phyloP scores from a whole-genome alignment of 2,329 filamentous ascomycete species.

The Cryphonectria nitschkei region DNA sequence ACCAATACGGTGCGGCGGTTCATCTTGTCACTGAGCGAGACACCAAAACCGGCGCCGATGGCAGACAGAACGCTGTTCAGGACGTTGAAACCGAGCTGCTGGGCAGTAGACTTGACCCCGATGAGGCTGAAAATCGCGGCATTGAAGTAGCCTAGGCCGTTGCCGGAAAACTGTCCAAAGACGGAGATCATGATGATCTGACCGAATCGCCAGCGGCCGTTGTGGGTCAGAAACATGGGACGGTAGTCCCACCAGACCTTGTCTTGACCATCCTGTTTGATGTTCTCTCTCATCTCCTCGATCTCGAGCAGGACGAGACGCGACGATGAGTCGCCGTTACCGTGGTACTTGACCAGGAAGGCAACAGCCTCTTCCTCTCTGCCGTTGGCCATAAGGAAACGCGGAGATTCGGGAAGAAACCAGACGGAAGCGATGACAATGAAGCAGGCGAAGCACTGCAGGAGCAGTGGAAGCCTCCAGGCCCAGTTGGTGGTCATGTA shows the following conservation, averaged over 20 bases:
- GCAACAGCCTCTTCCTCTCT: conserved; percentile 44
- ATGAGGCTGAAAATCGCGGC: conserved; percentile 49
- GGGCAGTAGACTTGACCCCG: conserved; percentile 40
- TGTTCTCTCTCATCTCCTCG: conserved; percentile 48
- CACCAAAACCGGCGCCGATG: conserved; percentile 48
- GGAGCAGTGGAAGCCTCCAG: conserved; percentile 54
- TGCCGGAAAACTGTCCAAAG: conserved; percentile 56
- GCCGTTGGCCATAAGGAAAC: conserved; percentile 47
- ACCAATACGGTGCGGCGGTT: conserved; percentile 51
- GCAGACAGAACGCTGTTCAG: conserved; percentile 51
- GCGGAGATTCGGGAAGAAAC: conserved; percentile 47
- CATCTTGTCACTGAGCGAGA: conserved; percentile 49
- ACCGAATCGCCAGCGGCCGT: conserved; percentile 51
- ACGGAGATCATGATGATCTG: conserved; percentile 56
- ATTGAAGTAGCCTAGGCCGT: conserved; percentile 56
- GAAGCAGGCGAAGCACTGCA: conserved; percentile 50
- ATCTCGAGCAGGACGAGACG: conserved; percentile 46
- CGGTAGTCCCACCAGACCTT: conserved; percentile 54
- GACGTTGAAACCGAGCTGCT: conserved; percentile 49
- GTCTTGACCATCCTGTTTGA: conserved; percentile 50
- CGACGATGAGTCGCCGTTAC: conserved; percentile 45
- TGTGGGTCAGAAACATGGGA: conserved; percentile 48
- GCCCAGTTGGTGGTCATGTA: conserved; percentile 49
- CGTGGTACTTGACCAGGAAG: conserved; percentile 49
- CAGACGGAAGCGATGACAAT: conserved; percentile 43